A percentile compares a stretch with the other conserved stretches of the same genome.
Evolutionary conservation across 768 basidiomycete species (phyloP).

Genomic region (Suillus subalutaceus): DNA sequence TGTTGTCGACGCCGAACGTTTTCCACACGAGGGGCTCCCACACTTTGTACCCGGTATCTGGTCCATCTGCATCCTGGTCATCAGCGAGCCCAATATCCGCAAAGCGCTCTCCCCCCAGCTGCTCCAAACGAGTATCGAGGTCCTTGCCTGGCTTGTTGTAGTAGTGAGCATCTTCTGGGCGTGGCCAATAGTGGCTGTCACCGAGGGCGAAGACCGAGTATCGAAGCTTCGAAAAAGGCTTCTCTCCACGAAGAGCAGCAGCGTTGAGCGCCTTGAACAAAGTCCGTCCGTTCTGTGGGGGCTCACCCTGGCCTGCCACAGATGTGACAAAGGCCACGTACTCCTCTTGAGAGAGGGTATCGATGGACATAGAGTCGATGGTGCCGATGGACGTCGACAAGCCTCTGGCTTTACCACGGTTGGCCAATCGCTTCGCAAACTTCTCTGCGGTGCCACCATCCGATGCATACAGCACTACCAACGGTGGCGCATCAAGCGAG

Average conservation of each 20-base stretch:
- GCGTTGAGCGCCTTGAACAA: conserved; percentile 87
- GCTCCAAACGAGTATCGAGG: conserved; percentile 76
- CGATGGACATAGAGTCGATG: conserved; percentile 80
- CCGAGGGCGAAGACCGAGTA: conserved; percentile 93
- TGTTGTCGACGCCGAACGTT: conserved; percentile 84
- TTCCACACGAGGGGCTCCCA: conserved; percentile 97
- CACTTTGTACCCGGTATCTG: conserved; percentile 93
- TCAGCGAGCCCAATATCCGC: conserved; percentile 84
- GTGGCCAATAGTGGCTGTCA: conserved; percentile 99
- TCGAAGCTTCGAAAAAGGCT: conserved; percentile 63
- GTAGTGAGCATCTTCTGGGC: conserved; percentile 94
- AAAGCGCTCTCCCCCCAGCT: conserved; percentile 79
- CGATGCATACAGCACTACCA: conserved; percentile 90
- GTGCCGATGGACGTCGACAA: conserved; percentile 74
- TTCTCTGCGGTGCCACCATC: conserved; percentile 98
- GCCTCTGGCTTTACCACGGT: conserved; percentile 83
- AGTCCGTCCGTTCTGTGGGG: conserved; percentile 93
- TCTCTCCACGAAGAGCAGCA: conserved; percentile 51
- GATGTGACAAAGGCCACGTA: conserved; percentile 89
- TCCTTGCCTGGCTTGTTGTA: conserved; percentile 98
- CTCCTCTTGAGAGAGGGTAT: conserved; percentile 71
- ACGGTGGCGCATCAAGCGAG: conserved; percentile 85
- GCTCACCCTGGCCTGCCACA: conserved; percentile 95
- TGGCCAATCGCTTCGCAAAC: conserved; percentile 84
- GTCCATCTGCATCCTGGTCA: conserved; percentile 96